Evolutionary conservation across 2,329 filamentous ascomycete genomes (phyloP).

Genomic region (Proliferodiscus dingleyae): DNA sequence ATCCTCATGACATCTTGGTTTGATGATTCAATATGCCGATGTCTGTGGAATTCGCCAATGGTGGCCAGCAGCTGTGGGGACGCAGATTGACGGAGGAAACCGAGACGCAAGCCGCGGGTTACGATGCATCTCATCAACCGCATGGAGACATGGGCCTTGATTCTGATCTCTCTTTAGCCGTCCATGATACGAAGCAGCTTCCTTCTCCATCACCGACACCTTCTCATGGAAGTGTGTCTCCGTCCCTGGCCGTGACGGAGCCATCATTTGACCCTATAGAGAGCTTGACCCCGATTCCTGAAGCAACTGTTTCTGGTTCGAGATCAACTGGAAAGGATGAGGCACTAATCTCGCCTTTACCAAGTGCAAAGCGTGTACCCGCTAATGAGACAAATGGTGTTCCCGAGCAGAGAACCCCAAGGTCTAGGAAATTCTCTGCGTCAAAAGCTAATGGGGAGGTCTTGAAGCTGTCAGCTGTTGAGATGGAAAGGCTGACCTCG

Average conservation of each 20-base stretch:
- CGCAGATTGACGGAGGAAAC: background rate
- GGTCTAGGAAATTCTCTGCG: constrained; percentile 20
- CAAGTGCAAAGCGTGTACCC: constrained; percentile 20
- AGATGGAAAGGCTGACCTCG: constrained; percentile 54
- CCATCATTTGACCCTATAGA: constrained; percentile 12
- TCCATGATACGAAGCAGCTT: constrained; percentile 20
- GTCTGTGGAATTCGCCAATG: constrained; percentile 5
- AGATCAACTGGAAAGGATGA: constrained; percentile 11
- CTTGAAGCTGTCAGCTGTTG: constrained; percentile 51
- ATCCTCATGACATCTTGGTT: too few relatives aligned
- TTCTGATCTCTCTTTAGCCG: constrained; percentile 6
- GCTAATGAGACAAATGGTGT: constrained; percentile 27
- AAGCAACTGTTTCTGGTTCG: too few relatives aligned
- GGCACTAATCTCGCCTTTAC: constrained; percentile 14
- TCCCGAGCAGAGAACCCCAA: constrained; percentile 25
- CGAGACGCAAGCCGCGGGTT: background rate
- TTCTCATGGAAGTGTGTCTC: constrained; percentile 22
- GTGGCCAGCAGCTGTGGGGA: background rate
- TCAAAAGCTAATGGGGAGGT: constrained; percentile 35
- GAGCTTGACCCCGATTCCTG: constrained; percentile 6
- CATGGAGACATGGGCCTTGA: background rate
- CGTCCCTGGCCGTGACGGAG: constrained; percentile 16
- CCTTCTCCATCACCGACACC: constrained; percentile 26
- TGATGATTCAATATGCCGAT: constrained; percentile 12
- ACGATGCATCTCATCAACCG: constrained; percentile 4